Evolutionary conservation across 805 yeast species (phyloP), one percentile per base, ranked within the genome.

Genomic region (Nakazawaea peltata): DNA sequence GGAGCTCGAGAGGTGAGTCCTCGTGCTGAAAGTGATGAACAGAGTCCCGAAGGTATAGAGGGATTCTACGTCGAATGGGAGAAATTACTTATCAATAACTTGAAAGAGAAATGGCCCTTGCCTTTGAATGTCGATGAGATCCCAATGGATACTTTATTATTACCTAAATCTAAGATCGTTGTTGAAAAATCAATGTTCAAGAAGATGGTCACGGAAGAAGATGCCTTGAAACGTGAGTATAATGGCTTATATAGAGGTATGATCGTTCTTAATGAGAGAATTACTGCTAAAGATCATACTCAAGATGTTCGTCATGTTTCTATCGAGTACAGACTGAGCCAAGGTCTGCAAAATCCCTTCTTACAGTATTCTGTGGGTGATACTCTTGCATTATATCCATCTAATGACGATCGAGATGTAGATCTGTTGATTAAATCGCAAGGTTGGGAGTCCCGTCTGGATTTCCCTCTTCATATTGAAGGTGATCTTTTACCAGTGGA

Each of bases 11-110:
- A 81, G 48, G 56, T 86, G 5, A 67, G 80, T 33, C 68, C 71
- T 4, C 61, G 97, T 34, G 83, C 87, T 23, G 98, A 92, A 47
- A 85, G 92, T 16, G 97, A 92, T 57, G 97, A 92, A 44, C 76
- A 72, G 56, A 71, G 83, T 8, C 61, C 83, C 1, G 85, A 81
- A 34, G 90, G 92, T 0, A 54, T 71, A 10, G 97, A 90, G 45
- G 78, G 79, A 0, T 82, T 68, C 44, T 88, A 76, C 54, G 65
- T 73, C 16, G 87, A 79, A 44, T 90, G 92, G 87, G 81, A 80
- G 43, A 53, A 57, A 6, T 51, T 59, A 10, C 51, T 81, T 10
- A 28, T 79, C 1, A 53, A 51, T 18, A 56, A 49, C 16, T 40
- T 71, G 33, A 36, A 45, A 29, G 49, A 43, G 10, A 42, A 44